Percentiles rank a stretch among this genome's conserved stretches.
phyloP scores from a whole-genome alignment of 1,284 basidiomycete genomes.

The Puccinia horiana region DNA sequence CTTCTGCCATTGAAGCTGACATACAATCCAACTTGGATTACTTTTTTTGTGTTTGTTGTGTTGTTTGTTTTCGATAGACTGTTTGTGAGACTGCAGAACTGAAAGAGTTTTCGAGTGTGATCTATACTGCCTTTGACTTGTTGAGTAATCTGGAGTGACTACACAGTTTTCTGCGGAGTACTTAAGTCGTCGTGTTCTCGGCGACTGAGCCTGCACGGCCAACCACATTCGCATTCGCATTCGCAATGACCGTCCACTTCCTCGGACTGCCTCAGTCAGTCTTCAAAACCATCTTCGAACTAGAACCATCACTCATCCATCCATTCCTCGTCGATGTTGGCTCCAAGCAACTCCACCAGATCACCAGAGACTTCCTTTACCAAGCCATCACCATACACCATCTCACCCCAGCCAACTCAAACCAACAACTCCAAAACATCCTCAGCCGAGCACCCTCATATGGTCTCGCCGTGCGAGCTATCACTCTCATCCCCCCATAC shows the following conservation, averaged over 20 bases:
- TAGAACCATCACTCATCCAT: slow-evolving; percentile 15
- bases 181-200: neutral
- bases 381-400: slow-evolving; percentile 5
- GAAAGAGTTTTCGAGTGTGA: slow-evolving; percentile 41
- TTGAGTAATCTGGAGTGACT: neutral
- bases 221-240: too few relatives aligned
- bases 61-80: slow-evolving; percentile 19
- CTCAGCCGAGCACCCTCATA: neutral
- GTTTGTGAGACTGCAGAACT: slow-evolving; percentile 18
- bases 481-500: neutral
- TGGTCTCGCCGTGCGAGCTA: neutral
- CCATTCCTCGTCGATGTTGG: slow-evolving; percentile 10
- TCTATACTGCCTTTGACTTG: slow-evolving; percentile 37
- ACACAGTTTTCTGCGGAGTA: neutral
- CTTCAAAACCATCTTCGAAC: slow-evolving; percentile 27
- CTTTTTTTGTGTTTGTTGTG: neutral
- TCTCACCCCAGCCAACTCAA: neutral
- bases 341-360: neutral
- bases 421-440: neutral
- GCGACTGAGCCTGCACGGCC: too few relatives aligned
- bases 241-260: neutral
- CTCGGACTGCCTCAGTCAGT: neutral
- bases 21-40: neutral
- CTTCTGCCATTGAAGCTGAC: neutral
- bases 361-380: neutral